Evolutionary conservation across 495 filamentous ascomycete genomes (phyloP).

Genomic region (Aspergillus homomorphus): DNA sequence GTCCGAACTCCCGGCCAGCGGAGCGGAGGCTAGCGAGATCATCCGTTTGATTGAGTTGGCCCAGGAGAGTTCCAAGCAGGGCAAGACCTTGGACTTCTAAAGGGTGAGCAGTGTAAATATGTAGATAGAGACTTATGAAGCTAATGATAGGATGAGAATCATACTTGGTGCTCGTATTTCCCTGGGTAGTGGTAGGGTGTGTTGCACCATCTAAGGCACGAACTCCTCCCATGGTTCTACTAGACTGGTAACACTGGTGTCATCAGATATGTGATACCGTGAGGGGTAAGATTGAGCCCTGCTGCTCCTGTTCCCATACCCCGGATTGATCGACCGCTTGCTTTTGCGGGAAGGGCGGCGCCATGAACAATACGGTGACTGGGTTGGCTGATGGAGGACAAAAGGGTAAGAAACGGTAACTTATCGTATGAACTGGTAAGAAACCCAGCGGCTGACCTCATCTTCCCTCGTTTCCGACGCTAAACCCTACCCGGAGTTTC

Average conservation of each 20-base stretch:
- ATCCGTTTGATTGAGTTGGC: slow-evolving; percentile 73
- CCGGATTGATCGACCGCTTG: slow-evolving; percentile 2
- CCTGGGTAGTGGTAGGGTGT: background rate
- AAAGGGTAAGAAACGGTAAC: background rate
- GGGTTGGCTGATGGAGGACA: background rate
- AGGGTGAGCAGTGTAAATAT: slow-evolving; percentile 1
- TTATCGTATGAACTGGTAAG: background rate
- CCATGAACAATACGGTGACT: background rate
- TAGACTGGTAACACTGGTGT: background rate
- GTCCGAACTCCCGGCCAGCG: slow-evolving; percentile 67
- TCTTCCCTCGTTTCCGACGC: slow-evolving; percentile 11
- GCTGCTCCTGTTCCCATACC: background rate
- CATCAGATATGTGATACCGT: background rate
- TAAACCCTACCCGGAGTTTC: slow-evolving; percentile 33
- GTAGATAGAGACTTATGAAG: background rate
- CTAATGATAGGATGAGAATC: slow-evolving; percentile 1
- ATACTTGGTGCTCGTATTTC: background rate
- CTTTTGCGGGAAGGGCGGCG: background rate
- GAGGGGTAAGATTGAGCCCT: background rate
- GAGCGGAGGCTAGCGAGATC: slow-evolving; percentile 66
- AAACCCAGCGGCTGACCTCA: slow-evolving; percentile 5
- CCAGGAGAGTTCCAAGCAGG: slow-evolving; percentile 61
- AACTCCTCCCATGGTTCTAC: background rate
- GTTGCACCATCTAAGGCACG: background rate
- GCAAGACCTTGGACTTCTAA: slow-evolving; percentile 58